Conservation (phyloP, 2,329 filamentous ascomycete species). For the Ophiognomonia clavigignenti-juglandacearum region DNA sequence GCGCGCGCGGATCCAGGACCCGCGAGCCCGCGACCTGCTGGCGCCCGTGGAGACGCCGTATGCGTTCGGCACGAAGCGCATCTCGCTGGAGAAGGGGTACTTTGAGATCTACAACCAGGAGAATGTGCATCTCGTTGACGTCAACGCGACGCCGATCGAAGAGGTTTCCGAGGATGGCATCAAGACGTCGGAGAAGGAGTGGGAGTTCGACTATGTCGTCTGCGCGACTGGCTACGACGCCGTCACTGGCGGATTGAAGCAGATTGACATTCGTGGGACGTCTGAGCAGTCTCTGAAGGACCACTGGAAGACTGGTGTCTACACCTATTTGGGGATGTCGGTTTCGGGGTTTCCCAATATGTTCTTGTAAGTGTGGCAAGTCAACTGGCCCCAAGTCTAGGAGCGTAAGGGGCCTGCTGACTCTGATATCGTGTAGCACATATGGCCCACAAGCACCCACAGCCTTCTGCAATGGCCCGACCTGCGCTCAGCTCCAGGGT, state of each 20-base stretch:
- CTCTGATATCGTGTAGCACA: constrained; percentile 7
- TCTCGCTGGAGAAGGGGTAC: constrained; percentile 24
- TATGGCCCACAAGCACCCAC: constrained; percentile 37
- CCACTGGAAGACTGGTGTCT: constrained; percentile 31
- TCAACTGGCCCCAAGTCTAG: background rate
- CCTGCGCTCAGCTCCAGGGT: constrained; percentile 34
- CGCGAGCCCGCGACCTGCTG: constrained; percentile 30
- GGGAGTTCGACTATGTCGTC: constrained; percentile 7
- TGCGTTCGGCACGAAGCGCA: constrained; percentile 29
- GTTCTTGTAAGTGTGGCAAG: constrained; percentile 27
- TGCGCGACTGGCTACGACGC: constrained; percentile 39
- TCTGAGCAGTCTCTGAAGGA: constrained; percentile 26
- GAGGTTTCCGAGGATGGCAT: constrained; percentile 22
- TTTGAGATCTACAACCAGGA: constrained; percentile 29
- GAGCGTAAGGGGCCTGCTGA: background rate
- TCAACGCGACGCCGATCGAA: constrained; percentile 21
- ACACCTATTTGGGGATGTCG: constrained; percentile 36
- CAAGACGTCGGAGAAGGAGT: constrained; percentile 20
- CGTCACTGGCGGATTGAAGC: constrained; percentile 34
- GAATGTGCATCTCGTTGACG: constrained; percentile 29
- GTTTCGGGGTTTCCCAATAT: constrained; percentile 40
- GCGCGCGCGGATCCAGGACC: constrained; percentile 32
- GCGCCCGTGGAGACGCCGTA: constrained; percentile 32
- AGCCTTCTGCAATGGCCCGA: constrained; percentile 33
- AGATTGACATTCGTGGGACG: constrained; percentile 32